Base-by-base conservation (phyloP, 257 asterid species). In the Primulina tabacum region DNA sequence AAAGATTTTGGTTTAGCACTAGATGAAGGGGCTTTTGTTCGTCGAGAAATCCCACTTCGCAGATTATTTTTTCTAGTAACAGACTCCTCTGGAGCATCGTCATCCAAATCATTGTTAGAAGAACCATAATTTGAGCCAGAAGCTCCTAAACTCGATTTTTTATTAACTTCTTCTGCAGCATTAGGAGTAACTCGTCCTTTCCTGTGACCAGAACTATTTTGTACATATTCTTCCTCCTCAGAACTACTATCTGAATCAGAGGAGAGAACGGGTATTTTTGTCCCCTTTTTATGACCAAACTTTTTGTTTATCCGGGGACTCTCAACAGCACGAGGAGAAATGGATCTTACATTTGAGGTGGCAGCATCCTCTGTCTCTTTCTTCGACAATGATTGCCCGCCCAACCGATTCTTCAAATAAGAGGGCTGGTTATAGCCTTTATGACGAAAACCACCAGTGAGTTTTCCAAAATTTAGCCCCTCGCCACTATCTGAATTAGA, bases 361-460 rank as follows among this genome's bases (percentile, higher is more conserved):
- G 78, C 62, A 65, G 62, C 75, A 67, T 68, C 82, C 29, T 76
- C 83, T 28, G 73, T 60, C 30, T 69, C 76, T 76, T 70, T 77
- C 74, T 53, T 32, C 34, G 68, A 40, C 14, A 90, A 80, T 56
- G 87, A 65, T 40, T 88, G 69, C 38, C 26, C 74, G 64, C 75
- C 84, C 62, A 74, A 71, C 70, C 61, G 80, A 63, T 73, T 75
- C 72, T 83, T 89, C 47, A 78, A 70, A 81, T 73, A 81, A 68
- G 91, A 81, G 32, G 88, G 95, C 68, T 63, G 84, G 28, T 32
- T 68, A 73, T 83, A 65, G 34, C 89, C 82, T 81, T 90, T 93
- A 56, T 93, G 96, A 58, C 92, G 88, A 33, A 90, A 64, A 72
- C 99, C 97, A 67, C 99, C 99, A 3, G 96, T 90, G 76, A 93